Base-by-base conservation (phyloP, 2,329 filamentous ascomycete genomes). In the Mycosphaerelloides madeirae region DNA sequence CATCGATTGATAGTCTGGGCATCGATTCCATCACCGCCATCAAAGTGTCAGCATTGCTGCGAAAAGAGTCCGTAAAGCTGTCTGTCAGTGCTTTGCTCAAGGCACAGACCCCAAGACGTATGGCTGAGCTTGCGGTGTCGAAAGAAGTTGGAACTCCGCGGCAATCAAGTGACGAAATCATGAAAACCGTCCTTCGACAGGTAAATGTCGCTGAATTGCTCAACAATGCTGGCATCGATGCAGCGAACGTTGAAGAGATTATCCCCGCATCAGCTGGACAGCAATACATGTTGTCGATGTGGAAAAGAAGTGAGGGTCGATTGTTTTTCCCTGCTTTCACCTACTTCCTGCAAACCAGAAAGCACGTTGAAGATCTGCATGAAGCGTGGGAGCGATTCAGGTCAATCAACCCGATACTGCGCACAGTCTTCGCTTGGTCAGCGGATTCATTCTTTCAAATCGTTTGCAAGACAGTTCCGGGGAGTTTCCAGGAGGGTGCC, bases 21-120 rank as follows among this genome's bases (percentile, higher is more conserved):
- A 78, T 96, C 1, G 90, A 96, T 62, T 96, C 90, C 0, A 95
- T 96, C 63, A 91, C 84, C 52, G 84, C 88, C 1, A 93, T 96
- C 68, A 94, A 93, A 58, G 81, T 89, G 3, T 80, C 82, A 7
- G 77, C 83, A 0, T 70, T 89, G 6, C 69, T 96, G 3, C 81
- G 79, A 32, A 84, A 78, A 53, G 67, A 74, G 32, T 78, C 74
- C 0, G 65, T 95, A 6, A 65, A 68, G 11, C 64, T 95, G 1
- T 75, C 76, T 28, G 84, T 91, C 3, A 82, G 84, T 32, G 79
- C 87, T 31, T 79, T 95, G 57, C 68, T 94, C 2, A 78, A 71
- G 47, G 79, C 82, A 1, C 72, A 75, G 3, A 87, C 80, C 0
- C 73, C 94, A 16, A 60, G 67, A 2, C 75, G 80, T 1, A 88